phyloP scores from a whole-genome alignment of 805 yeast genomes.

The Komagataella ulmi region DNA sequence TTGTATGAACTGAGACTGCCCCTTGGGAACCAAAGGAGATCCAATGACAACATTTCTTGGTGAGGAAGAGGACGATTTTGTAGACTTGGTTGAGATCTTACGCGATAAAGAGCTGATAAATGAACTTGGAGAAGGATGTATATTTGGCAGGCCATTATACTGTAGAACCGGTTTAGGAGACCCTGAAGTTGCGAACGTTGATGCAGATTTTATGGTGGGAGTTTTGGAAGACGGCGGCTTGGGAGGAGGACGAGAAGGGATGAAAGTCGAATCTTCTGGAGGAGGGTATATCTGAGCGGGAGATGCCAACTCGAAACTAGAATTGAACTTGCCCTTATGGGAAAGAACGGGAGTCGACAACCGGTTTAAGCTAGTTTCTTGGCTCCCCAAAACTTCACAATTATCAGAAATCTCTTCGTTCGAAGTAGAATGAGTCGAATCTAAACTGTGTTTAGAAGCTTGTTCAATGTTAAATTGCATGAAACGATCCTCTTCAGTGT shows the following conservation, averaged over 20 bases:
- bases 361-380: background rate
- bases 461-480: slow-evolving; percentile 2
- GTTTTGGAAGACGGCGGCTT: slow-evolving; percentile 23
- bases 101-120: slow-evolving; percentile 10
- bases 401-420: slow-evolving; percentile 3
- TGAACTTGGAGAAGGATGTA: slow-evolving; percentile 4
- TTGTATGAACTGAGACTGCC: background rate
- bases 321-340: background rate
- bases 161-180: background rate
- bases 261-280: slow-evolving; percentile 17
- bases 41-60: slow-evolving; percentile 1
- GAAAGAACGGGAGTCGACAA: background rate
- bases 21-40: background rate
- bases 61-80: slow-evolving; percentile 5
- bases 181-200: slow-evolving; percentile 3
- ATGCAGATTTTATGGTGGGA: slow-evolving; percentile 3
- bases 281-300: background rate
- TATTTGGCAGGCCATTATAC: background rate
- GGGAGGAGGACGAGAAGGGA: slow-evolving; percentile 63
- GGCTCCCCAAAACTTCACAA: background rate
- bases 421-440: slow-evolving; percentile 19
- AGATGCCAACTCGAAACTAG: background rate
- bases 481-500: slow-evolving; percentile 9
- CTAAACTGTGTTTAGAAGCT: slow-evolving; percentile 1
- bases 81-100: slow-evolving; percentile 11